phyloP scores from a whole-genome alignment of 768 basidiomycete species.

The Tephrocybe sp. region DNA sequence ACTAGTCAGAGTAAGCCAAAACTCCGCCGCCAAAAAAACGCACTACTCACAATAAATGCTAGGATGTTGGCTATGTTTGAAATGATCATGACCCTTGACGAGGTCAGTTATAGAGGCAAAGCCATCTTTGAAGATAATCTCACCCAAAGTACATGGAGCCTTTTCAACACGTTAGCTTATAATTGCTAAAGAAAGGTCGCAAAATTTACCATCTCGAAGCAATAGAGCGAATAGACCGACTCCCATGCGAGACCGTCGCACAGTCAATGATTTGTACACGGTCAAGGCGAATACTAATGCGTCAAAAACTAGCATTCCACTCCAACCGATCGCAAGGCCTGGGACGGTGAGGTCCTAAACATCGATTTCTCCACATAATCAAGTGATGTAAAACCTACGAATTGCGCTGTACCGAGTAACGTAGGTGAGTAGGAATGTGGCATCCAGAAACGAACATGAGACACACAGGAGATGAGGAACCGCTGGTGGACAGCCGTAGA shows the following conservation, averaged over 20 bases:
- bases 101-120: too few species aligned
- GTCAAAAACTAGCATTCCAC: constrained; percentile 39
- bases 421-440: background rate
- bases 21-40: background rate
- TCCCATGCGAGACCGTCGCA: constrained; percentile 18
- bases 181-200: background rate
- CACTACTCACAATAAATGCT: constrained; percentile 33
- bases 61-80: constrained; percentile 34
- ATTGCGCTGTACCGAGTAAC: background rate
- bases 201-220: constrained; percentile 34
- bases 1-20: background rate
- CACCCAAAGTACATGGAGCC: constrained; percentile 40
- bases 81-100: constrained; percentile 19
- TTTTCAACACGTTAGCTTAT: constrained; percentile 5
- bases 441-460: background rate
- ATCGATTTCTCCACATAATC: background rate
- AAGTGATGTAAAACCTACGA: background rate
- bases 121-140: background rate
- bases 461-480: constrained; percentile 23
- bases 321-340: constrained; percentile 36
- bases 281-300: constrained; percentile 37
- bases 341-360: too few species aligned
- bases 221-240: constrained; percentile 29
- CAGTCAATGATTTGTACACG: constrained; percentile 32
- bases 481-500: constrained; percentile 21